Percentiles rank a stretch among this genome's conserved stretches.
These are phyloP conservation scores for Candida buenavistaensis DNA, from an alignment of 1,139 yeast species.

Conservation along the genomic window DNA sequence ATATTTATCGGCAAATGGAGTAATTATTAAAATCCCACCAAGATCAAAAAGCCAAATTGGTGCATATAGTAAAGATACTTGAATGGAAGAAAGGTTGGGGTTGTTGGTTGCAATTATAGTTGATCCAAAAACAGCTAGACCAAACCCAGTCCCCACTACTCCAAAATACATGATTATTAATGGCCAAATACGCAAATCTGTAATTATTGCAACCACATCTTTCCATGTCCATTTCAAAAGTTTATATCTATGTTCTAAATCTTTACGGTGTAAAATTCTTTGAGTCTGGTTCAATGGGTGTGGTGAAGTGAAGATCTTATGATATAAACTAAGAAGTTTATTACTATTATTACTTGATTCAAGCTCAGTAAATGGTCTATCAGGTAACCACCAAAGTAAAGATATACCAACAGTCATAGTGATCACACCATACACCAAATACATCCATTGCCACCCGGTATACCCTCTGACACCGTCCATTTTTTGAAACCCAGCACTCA, in stretches of 20 bases:
- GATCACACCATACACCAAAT: constrained; percentile 69
- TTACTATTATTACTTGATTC: constrained; percentile 14
- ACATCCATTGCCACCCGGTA: constrained; percentile 90
- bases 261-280: constrained; percentile 57
- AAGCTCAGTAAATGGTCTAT: constrained; percentile 45
- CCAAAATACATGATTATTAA: constrained; percentile 86
- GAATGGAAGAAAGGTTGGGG: constrained; percentile 63
- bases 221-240: constrained; percentile 57
- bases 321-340: constrained; percentile 20
- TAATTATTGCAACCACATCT: constrained; percentile 57
- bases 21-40: constrained; percentile 70
- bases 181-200: constrained; percentile 77
- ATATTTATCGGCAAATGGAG: constrained; percentile 77
- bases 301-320: constrained; percentile 33
- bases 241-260: constrained; percentile 49
- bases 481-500: constrained; percentile 83
- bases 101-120: constrained; percentile 71
- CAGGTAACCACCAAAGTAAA: constrained; percentile 85
- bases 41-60: constrained; percentile 90
- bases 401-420: constrained; percentile 68
- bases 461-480: constrained; percentile 72
- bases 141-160: constrained; percentile 86
- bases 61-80: constrained; percentile 75
- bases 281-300: constrained; percentile 59
- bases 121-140: constrained; percentile 82